These are phyloP conservation scores for Stenogyne calaminthoides DNA, from an alignment of 305 asterid genomes.

Conservation along the genomic window DNA sequence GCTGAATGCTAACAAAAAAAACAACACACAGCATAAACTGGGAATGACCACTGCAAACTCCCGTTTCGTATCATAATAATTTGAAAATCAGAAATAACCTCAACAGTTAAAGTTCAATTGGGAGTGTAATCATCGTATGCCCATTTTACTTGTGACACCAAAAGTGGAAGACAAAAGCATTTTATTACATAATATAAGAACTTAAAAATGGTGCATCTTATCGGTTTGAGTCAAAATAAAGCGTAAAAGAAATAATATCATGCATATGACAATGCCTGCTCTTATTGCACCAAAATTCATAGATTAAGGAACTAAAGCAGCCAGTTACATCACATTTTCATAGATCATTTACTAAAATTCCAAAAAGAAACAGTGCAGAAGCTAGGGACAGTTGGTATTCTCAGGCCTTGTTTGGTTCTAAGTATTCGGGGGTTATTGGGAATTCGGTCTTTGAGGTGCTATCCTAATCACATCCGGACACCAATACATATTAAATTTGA, in stretches of 20 bases:
- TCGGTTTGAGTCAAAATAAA: not conserved
- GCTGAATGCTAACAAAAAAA: not conserved
- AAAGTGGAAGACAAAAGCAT: not conserved
- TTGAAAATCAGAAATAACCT: not conserved
- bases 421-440: not conserved
- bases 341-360: not conserved
- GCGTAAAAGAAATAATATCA: not conserved
- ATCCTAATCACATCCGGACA: not conserved
- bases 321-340: not conserved
- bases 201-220: not conserved
- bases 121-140: not conserved
- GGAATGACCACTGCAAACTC: not conserved
- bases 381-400: not conserved
- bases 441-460: not conserved
- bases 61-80: not conserved
- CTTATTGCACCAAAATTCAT: not conserved
- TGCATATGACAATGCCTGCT: constrained; percentile 7
- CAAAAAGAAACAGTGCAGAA: not conserved
- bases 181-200: not conserved
- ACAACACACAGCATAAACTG: not conserved
- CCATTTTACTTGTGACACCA: not conserved
- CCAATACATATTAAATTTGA: not conserved
- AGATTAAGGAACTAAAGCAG: constrained; percentile 3
- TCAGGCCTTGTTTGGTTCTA: too few relatives aligned
- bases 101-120: not conserved